Conservation (phyloP, 2,329 filamentous ascomycete genomes). For the Macrophomina pseudophaseolina region DNA sequence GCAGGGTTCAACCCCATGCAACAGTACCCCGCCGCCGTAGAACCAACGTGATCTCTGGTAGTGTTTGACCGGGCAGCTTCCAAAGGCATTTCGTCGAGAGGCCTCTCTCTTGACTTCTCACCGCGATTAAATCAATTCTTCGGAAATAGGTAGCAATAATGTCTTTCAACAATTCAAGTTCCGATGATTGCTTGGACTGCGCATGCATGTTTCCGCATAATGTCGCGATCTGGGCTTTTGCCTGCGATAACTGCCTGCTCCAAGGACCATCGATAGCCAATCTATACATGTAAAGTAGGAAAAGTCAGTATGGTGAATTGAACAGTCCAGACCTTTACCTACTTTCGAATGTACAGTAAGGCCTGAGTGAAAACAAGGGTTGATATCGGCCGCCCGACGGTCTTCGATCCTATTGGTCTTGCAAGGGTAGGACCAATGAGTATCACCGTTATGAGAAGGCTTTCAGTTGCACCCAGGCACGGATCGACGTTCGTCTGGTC, state of each 20-base stretch:
- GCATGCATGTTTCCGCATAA: too few species aligned
- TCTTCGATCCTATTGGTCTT: constrained; percentile 8
- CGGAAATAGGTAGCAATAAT: too few species aligned
- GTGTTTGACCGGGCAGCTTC: too few species aligned
- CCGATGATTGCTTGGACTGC: too few species aligned
- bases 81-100: too few species aligned
- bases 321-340: not conserved
- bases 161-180: too few species aligned
- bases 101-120: too few species aligned
- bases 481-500: not conserved
- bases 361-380: not conserved
- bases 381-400: not conserved
- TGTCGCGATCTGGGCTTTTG: too few species aligned
- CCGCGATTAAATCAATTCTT: too few species aligned
- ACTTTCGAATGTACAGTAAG: not conserved
- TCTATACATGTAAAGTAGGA: not conserved
- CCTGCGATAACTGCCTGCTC: too few species aligned
- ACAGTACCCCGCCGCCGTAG: not conserved
- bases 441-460: not conserved
- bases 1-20: constrained; percentile 6
- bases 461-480: not conserved
- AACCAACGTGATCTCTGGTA: not conserved
- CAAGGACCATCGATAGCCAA: not conserved
- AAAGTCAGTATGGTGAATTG: not conserved
- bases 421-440: not conserved